Evolutionary conservation across 2,329 filamentous ascomycete species (phyloP).

Genomic region (Ophiocordyceps camponoti-leonardi): DNA sequence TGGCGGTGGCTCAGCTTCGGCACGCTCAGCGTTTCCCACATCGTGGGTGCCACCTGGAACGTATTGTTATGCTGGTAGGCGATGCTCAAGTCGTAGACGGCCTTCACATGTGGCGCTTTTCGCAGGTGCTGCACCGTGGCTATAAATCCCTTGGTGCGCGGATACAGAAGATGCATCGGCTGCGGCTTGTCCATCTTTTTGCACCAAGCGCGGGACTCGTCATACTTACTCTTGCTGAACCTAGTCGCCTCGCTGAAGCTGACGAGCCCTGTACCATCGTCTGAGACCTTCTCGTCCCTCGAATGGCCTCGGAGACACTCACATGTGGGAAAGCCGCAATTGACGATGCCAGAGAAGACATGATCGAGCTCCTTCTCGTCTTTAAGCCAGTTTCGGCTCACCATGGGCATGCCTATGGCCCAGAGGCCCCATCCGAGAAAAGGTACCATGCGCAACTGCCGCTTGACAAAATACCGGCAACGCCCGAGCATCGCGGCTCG

Average conservation of each 20-base stretch:
- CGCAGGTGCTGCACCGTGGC: conserved; percentile 38
- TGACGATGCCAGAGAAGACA: conserved; percentile 36
- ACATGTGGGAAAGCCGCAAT: conserved; percentile 39
- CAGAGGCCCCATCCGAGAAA: conserved; percentile 47
- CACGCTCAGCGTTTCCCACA: conserved; percentile 33
- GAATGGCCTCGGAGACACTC: conserved; percentile 11
- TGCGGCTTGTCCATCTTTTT: conserved; percentile 28
- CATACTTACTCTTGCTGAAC: conserved; percentile 35
- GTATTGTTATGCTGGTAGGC: conserved; percentile 27
- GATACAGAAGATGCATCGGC: conserved; percentile 40
- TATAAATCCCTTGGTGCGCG: conserved; percentile 43
- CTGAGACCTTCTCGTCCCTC: not conserved
- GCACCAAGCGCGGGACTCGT: conserved; percentile 34
- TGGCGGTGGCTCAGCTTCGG: conserved; percentile 18
- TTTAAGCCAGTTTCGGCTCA: conserved; percentile 39
- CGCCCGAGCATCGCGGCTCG: conserved; percentile 39
- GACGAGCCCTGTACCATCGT: conserved; percentile 33
- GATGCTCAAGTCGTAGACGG: conserved; percentile 38
- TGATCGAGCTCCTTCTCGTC: conserved; percentile 38
- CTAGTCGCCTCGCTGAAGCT: conserved; percentile 48
- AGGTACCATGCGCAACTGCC: conserved; percentile 38
- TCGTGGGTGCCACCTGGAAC: conserved; percentile 29
- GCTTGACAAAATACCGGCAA: conserved; percentile 46
- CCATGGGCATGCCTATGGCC: conserved; percentile 48
- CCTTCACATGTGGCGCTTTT: conserved; percentile 30